These are phyloP conservation scores for Aspergillus latus DNA, from an alignment of 2,329 filamentous ascomycete genomes.

Conservation along the genomic window DNA sequence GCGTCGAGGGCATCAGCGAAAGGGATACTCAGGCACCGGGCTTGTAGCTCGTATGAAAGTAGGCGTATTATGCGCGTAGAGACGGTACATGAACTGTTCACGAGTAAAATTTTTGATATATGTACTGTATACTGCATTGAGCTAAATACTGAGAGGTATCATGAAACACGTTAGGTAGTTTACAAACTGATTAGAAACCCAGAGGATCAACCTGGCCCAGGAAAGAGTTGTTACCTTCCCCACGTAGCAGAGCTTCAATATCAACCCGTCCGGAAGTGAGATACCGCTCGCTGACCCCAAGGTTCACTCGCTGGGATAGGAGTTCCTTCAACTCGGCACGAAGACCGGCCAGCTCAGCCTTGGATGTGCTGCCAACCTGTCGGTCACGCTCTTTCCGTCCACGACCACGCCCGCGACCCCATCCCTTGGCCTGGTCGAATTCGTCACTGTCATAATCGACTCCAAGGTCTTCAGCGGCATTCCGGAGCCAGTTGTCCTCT, in stretches of 20 bases:
- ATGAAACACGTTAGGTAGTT: slow-evolving; percentile 9
- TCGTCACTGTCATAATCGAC: slow-evolving; percentile 93
- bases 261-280: slow-evolving; percentile 76
- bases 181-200: slow-evolving; percentile 28
- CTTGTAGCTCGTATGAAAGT: no score
- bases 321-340: slow-evolving; percentile 71
- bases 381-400: slow-evolving; percentile 75
- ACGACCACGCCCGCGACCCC: slow-evolving; percentile 62
- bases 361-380: slow-evolving; percentile 65
- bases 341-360: slow-evolving; percentile 69
- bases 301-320: slow-evolving; percentile 72
- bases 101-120: neutral
- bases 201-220: slow-evolving; percentile 57
- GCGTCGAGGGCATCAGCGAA: neutral
- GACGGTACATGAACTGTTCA: neutral
- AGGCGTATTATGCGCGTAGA: neutral
- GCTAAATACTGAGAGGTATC: slow-evolving; percentile 7
- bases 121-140: neutral
- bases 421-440: slow-evolving; percentile 62
- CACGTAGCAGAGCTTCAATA: slow-evolving; percentile 68
- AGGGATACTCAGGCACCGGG: neutral
- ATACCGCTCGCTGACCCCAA: slow-evolving; percentile 85
- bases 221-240: slow-evolving; percentile 64
- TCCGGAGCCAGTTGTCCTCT: slow-evolving; percentile 80
- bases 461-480: slow-evolving; percentile 86